A percentile compares a stretch with the other conserved stretches of the same genome.
Conservation (phyloP, 768 basidiomycete species). For the Phylloporus arenicola region DNA sequence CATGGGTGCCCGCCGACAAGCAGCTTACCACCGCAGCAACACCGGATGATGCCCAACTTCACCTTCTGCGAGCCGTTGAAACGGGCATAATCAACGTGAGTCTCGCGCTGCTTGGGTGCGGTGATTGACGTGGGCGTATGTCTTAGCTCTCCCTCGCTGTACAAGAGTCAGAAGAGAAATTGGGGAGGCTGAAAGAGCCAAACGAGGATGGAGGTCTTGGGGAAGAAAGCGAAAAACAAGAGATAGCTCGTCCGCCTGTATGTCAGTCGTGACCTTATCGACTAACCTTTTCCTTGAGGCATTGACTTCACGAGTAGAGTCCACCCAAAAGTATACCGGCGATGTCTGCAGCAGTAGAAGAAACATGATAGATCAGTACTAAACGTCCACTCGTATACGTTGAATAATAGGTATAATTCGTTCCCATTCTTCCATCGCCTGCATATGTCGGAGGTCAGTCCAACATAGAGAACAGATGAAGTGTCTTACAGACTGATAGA, state of each 20-base stretch:
- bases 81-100: constrained; percentile 78
- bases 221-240: constrained; percentile 9
- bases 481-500: constrained; percentile 75
- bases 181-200: constrained; percentile 26
- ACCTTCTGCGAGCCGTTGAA: constrained; percentile 74
- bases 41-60: constrained; percentile 63
- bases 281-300: constrained; percentile 1
- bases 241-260: neutral
- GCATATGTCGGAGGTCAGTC: constrained; percentile 6
- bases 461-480: neutral
- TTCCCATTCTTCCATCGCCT: constrained; percentile 98
- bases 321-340: constrained; percentile 8
- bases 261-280: neutral
- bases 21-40: constrained; percentile 65
- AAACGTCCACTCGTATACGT: constrained; percentile 90
- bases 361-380: constrained; percentile 27
- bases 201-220: neutral
- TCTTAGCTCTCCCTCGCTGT: constrained; percentile 66
- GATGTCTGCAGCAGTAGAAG: constrained; percentile 11
- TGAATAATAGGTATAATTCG: constrained; percentile 89
- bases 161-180: constrained; percentile 74
- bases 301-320: neutral
- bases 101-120: neutral
- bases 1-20: constrained; percentile 73
- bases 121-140: constrained; percentile 2